phyloP scores from a whole-genome alignment of 2,329 filamentous ascomycete species.

The Ophiognomonia clavigignenti-juglandacearum region DNA sequence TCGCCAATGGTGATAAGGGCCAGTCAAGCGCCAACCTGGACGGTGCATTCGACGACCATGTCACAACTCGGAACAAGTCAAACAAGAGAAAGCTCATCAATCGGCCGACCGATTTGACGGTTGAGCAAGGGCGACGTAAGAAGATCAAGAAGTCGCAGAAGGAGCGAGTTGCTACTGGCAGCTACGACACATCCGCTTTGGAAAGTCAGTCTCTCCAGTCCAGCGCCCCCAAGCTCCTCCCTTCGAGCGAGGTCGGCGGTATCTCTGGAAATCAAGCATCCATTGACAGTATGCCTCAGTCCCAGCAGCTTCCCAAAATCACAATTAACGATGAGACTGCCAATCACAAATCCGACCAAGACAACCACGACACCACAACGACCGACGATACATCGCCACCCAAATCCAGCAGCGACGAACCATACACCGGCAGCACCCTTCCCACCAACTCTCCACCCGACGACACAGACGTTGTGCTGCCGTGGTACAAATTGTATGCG shows the following conservation, averaged over 20 bases:
- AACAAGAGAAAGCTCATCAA: slow-evolving; percentile 4
- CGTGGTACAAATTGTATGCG: slow-evolving; percentile 11
- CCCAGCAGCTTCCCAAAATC: background rate
- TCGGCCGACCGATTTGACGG: background rate
- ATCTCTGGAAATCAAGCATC: background rate
- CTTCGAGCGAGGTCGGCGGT: no score
- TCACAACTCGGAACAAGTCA: background rate
- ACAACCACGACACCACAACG: background rate
- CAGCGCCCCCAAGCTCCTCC: no score
- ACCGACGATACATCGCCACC: background rate
- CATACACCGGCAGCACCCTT: background rate
- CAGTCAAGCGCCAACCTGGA: background rate
- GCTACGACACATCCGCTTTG: background rate
- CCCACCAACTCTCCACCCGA: background rate
- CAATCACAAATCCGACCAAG: background rate
- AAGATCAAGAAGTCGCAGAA: slow-evolving; percentile 11
- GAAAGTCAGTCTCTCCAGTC: background rate
- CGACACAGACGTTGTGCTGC: no score
- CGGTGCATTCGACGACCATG: slow-evolving; percentile 8
- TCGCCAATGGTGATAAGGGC: background rate
- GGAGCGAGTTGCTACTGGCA: background rate
- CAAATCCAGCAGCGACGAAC: no score
- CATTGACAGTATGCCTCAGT: slow-evolving; percentile 9
- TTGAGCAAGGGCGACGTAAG: slow-evolving; percentile 6
- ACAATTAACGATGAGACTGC: background rate